These are phyloP conservation scores for Asterochloris erici DNA, from an alignment of 139 green algal genomes.

Conservation along the genomic window DNA sequence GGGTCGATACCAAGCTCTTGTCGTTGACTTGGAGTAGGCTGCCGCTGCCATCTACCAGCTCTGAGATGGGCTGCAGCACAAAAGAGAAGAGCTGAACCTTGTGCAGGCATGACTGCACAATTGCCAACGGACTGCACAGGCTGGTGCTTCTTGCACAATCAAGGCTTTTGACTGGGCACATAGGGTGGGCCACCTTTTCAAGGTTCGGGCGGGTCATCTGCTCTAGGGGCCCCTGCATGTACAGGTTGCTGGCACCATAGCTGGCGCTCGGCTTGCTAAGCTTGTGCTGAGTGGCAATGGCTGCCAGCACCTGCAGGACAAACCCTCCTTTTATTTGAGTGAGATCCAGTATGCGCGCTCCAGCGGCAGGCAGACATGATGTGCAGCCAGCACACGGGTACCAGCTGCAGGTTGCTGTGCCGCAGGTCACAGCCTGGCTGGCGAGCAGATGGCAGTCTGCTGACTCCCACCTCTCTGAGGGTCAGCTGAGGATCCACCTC, in stretches of 20 bases:
- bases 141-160: not conserved
- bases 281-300: slow-evolving; percentile 24
- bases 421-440: not conserved
- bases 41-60: slow-evolving; percentile 45
- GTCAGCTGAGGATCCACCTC: slow-evolving; percentile 44
- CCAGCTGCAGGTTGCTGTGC: not conserved
- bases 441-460: too few relatives aligned
- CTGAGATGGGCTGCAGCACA: slow-evolving; percentile 26
- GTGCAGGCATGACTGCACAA: not conserved
- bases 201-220: slow-evolving; percentile 82
- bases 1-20: slow-evolving; percentile 71
- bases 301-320: slow-evolving; percentile 61
- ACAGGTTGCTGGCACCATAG: slow-evolving; percentile 76
- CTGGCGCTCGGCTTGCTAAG: slow-evolving; percentile 77
- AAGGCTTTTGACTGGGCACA: not conserved
- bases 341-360: not conserved
- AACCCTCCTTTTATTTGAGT: not conserved
- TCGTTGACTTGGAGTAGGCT: slow-evolving; percentile 86
- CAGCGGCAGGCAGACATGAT: not conserved
- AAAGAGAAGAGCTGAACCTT: not conserved
- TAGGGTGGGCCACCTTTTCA: slow-evolving; percentile 22
- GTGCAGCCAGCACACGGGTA: not conserved
- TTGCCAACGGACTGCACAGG: not conserved
- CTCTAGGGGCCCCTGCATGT: slow-evolving; percentile 87
- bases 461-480: slow-evolving; percentile 60